Conservation (phyloP, 2,329 filamentous ascomycete species). For the Diaporthe eres region DNA sequence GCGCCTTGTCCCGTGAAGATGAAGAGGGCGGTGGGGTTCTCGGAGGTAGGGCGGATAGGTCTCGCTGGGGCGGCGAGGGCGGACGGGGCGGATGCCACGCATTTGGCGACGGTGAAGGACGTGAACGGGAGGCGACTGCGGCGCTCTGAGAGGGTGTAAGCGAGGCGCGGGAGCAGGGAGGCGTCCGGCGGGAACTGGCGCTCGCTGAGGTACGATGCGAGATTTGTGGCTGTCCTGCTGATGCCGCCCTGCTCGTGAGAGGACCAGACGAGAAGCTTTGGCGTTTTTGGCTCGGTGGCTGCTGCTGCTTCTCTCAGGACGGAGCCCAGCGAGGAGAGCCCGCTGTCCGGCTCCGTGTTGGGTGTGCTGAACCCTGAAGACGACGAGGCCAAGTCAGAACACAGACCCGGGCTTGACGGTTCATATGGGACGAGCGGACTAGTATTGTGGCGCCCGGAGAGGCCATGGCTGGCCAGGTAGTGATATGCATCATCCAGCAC, state of each 20-base stretch:
- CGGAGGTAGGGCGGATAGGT: neutral
- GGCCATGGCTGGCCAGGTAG: conserved; percentile 3
- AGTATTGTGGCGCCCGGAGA: conserved; percentile 27
- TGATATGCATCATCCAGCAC: conserved; percentile 23
- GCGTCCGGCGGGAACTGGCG: neutral
- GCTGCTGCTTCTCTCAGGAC: neutral
- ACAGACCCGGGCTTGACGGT: neutral
- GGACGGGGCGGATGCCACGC: neutral
- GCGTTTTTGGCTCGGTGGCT: neutral
- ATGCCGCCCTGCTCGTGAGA: conserved; percentile 31
- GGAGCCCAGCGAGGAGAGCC: neutral
- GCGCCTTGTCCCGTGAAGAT: conserved; percentile 54
- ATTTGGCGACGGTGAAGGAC: neutral
- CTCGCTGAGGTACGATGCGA: conserved; percentile 2
- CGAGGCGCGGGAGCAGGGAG: conserved; percentile 14
- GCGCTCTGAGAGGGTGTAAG: conserved; percentile 32
- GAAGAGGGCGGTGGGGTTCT: conserved; percentile 42
- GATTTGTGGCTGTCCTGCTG: conserved; percentile 1
- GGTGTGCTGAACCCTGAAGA: conserved; percentile 1
- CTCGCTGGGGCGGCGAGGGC: neutral
- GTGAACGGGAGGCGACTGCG: conserved; percentile 30
- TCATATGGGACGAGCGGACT: conserved; percentile 6
- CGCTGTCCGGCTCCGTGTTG: neutral
- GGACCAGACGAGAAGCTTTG: conserved; percentile 21
- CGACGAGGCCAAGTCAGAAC: neutral